These are phyloP conservation scores for Pseudogymnoascus sp. DNA, from an alignment of 2,329 filamentous ascomycete genomes.

Conservation along the genomic window DNA sequence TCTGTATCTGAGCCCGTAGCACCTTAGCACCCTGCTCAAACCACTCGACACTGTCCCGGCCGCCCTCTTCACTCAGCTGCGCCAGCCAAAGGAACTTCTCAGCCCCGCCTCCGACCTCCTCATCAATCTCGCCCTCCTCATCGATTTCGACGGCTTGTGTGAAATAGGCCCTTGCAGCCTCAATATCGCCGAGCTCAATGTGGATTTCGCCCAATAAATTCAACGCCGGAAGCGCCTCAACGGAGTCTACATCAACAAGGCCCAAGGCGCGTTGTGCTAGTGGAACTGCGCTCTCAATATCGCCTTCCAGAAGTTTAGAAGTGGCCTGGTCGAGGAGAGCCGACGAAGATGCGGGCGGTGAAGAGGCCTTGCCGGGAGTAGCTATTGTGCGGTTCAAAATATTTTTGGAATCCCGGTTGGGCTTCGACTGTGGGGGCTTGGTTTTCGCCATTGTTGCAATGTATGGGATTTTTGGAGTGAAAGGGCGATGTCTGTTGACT, in stretches of 20 bases:
- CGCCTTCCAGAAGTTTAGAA: constrained; percentile 24
- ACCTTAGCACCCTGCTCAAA: constrained; percentile 63
- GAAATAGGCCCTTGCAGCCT: constrained; percentile 65
- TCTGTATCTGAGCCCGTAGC: constrained; percentile 62
- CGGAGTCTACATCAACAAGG: constrained; percentile 18
- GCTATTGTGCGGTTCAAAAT: constrained; percentile 21
- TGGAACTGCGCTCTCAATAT: constrained; percentile 23
- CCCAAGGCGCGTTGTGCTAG: constrained; percentile 24
- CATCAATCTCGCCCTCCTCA: constrained; percentile 59
- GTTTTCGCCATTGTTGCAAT: constrained; percentile 26
- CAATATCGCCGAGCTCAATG: constrained; percentile 52
- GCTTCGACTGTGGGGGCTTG: constrained; percentile 26
- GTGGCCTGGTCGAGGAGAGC: constrained; percentile 24
- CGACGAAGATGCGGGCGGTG: constrained; percentile 19
- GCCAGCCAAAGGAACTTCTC: constrained; percentile 95
- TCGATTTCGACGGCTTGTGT: constrained; percentile 66
- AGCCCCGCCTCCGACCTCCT: constrained; percentile 68
- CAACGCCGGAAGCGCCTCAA: constrained; percentile 24
- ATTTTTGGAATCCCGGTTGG: constrained; percentile 23
- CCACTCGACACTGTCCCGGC: constrained; percentile 56
- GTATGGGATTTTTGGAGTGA: neutral
- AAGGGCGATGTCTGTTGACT: neutral
- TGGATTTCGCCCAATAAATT: constrained; percentile 30
- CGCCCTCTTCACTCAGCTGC: constrained; percentile 70
- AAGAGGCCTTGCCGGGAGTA: constrained; percentile 19